Evolutionary conservation across 805 yeast genomes (phyloP).

Genomic region (Isabelozyma pseudorhagii): DNA sequence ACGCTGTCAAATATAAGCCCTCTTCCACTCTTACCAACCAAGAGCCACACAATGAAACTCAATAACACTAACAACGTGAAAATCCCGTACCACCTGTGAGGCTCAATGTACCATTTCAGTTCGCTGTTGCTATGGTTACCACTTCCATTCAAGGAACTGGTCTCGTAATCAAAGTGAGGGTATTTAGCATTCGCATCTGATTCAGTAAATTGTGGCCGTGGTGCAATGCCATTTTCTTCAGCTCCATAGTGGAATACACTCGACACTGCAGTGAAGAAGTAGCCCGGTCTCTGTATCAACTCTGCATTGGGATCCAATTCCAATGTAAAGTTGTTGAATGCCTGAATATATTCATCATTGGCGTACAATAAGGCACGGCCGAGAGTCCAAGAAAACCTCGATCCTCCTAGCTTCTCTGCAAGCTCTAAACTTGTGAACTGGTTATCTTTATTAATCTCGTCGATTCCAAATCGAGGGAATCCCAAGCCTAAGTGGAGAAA

Average conservation of each 20-base stretch:
- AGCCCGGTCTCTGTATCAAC: conserved; percentile 39
- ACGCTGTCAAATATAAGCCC: conserved; percentile 5
- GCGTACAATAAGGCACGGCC: conserved; percentile 65
- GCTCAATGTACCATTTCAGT: conserved; percentile 43
- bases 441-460: conserved; percentile 18
- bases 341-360: conserved; percentile 48
- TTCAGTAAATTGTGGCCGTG: conserved; percentile 41
- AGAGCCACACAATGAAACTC: conserved; percentile 22
- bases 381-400: conserved; percentile 52
- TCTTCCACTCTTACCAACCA: conserved; percentile 30
- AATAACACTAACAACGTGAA: conserved; percentile 25
- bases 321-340: conserved; percentile 30
- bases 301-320: conserved; percentile 11
- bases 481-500: conserved; percentile 61
- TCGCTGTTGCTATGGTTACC: conserved; percentile 17
- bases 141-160: conserved; percentile 14
- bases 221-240: conserved; percentile 38
- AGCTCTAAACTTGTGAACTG: conserved; percentile 39
- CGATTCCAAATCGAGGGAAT: conserved; percentile 50
- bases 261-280: conserved; percentile 46
- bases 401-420: conserved; percentile 40
- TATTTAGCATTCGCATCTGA: conserved; percentile 13
- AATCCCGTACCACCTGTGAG: conserved; percentile 41
- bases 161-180: conserved; percentile 28
- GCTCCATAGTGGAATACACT: conserved; percentile 51